phyloP scores from a whole-genome alignment of 2,329 filamentous ascomycete genomes.

The Fusarium metavorans region DNA sequence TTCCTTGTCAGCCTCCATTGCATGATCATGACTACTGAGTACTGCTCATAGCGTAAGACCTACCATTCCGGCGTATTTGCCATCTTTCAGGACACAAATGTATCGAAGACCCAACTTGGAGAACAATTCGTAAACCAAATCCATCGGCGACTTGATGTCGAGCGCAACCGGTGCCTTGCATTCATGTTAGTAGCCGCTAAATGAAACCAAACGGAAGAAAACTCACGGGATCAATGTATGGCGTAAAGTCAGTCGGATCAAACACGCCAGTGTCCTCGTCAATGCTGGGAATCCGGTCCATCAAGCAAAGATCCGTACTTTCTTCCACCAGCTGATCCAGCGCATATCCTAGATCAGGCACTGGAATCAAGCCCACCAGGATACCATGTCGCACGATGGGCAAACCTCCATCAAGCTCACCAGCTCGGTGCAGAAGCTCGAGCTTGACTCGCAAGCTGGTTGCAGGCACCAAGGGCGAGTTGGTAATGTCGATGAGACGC shows the following conservation, averaged over 20 bases:
- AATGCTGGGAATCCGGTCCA: slow-evolving; percentile 75
- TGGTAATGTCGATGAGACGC: slow-evolving; percentile 88
- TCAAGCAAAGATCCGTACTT: slow-evolving; percentile 79
- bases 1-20: slow-evolving; percentile 18
- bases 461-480: slow-evolving; percentile 83
- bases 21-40: neutral
- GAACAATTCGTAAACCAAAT: slow-evolving; percentile 96
- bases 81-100: slow-evolving; percentile 88
- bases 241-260: slow-evolving; percentile 87
- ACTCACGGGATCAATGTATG: slow-evolving; percentile 86
- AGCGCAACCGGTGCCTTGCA: slow-evolving; percentile 83
- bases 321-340: slow-evolving; percentile 87
- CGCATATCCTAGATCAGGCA: slow-evolving; percentile 92
- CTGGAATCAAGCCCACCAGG: slow-evolving; percentile 91
- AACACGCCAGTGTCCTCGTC: slow-evolving; percentile 73
- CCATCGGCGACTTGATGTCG: slow-evolving; percentile 90
- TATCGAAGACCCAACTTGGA: slow-evolving; percentile 93
- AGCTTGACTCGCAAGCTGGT: slow-evolving; percentile 82
- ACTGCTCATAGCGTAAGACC: slow-evolving; percentile 49
- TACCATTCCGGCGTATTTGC: slow-evolving; percentile 89
- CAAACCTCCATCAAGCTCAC: slow-evolving; percentile 91
- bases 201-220: neutral
- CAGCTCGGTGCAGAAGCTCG: slow-evolving; percentile 82
- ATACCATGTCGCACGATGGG: slow-evolving; percentile 84
- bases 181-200: slow-evolving; percentile 22